Evolutionary conservation across 345 rosid species (phyloP), one percentile per base, ranked within the genome.

Genomic region (Ceriops decandra): DNA sequence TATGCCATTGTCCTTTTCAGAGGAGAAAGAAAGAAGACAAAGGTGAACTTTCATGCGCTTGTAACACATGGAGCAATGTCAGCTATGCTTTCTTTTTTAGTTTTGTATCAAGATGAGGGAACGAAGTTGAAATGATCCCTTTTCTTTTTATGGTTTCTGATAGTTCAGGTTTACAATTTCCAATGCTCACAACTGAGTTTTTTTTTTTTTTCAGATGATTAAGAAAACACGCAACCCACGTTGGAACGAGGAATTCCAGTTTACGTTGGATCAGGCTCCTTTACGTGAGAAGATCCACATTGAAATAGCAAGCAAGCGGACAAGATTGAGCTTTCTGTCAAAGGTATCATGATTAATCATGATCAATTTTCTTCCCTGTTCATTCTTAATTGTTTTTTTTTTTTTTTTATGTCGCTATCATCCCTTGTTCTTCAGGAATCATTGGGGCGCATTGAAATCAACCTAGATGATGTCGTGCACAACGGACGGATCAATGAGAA

Each of bases 401-500:
- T n/a, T n/a, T 35, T 1, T 5, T 1, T 5, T 31, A 3, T 13
- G 20, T 1, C 2, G 26, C 7, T n/a, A 47, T 56, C 22, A 33
- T 32, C 8, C 38, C 38, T 26, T 70, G 19, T 53, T 10, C 7
- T 68, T 59, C 36, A 93, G 98, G 97, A 88, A 79, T 73, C 80
- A 15, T 58, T 93, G 64, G 98, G 98, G 6, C 78, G 83, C 63
- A 81, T 85, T n/a, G 89, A 86, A 31, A 89, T 93, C 69, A 87
- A 88, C 26, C 88, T 93, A 0, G 68, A 33, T 0, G 96, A 93
- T 69, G 98, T 93, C 19, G 87, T 93, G 54, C 72, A 65, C 56
- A 93, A 91, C 21, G 96, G 92, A 52, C 86, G 92, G 35, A 91
- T 91, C 74, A 89, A 93, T 60, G 81, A 91, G 62, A 93, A 84